Percentiles rank a stretch among this genome's conserved stretches.
Conservation (phyloP, 2,329 filamentous ascomycete species). For the Penicillium sp. region DNA sequence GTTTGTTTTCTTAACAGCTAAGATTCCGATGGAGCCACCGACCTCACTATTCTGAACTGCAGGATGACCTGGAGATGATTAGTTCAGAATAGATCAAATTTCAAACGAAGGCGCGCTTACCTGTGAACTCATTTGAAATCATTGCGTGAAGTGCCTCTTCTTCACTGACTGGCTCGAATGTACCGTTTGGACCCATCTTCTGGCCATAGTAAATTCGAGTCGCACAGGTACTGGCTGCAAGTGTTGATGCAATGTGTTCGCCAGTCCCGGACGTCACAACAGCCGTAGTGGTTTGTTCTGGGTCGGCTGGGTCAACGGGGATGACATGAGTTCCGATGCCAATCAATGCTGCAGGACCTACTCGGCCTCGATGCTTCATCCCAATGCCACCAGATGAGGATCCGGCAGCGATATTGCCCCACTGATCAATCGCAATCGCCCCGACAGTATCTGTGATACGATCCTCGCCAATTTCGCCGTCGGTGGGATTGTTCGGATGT, state of each 20-base stretch:
- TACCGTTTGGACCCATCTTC: conserved; percentile 59
- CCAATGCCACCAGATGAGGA: conserved; percentile 97
- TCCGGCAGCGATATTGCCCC: conserved; percentile 85
- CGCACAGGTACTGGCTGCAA: conserved; percentile 83
- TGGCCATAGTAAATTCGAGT: conserved; percentile 75
- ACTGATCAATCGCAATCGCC: conserved; percentile 84
- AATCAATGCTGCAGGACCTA: conserved; percentile 89
- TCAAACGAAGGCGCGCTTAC: conserved; percentile 36
- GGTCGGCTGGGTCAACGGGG: conserved; percentile 69
- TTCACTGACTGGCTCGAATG: conserved; percentile 66
- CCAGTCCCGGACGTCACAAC: conserved; percentile 91
- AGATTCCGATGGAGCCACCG: conserved; percentile 82
- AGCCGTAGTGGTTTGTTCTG: conserved; percentile 68
- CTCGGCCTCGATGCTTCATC: conserved; percentile 91
- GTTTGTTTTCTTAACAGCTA: conserved; percentile 80
- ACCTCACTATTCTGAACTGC: conserved; percentile 78
- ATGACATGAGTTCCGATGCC: conserved; percentile 88
- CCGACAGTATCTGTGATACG: conserved; percentile 91
- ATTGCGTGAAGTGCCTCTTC: conserved; percentile 76
- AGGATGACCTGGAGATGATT: conserved; percentile 58
- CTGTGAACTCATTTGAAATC: conserved; percentile 87
- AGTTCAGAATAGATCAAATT: neutral
- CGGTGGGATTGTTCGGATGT: neutral
- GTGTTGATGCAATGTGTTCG: conserved; percentile 95
- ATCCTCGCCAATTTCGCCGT: conserved; percentile 40